Evolutionary conservation across 352 stramenopile species (phyloP), one percentile per base, ranked within the genome.

Genomic region (Phytophthora pluvialis): DNA sequence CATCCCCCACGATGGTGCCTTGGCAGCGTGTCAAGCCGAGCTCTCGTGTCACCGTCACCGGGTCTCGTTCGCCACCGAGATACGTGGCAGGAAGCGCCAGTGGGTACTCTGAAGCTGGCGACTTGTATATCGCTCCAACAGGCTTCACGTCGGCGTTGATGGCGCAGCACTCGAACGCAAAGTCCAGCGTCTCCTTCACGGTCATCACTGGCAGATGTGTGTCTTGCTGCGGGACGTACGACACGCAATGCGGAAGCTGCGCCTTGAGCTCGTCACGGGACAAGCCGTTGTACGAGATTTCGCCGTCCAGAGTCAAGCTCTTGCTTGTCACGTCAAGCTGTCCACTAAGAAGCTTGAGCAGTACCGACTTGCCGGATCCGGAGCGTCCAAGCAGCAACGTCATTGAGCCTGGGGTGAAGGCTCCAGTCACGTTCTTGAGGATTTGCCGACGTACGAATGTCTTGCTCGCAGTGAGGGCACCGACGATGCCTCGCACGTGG

Each of bases 111-210:
- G 48, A 55, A 1, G 64, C 49, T 9, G 64, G 54, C 5, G 64
- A 64, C 46, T 78, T 76, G 51, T 60, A 58, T 15, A 75, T 39
- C 1, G 62, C 46, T 13, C 62, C 67, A 44, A 59, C 33, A 44
- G 31, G 28, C 11, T 52, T 75, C 10, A 51, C 49, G 36, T 66
- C 38, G 3, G 57, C 25, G 29, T 72, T 75, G 46, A 73, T 77
- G n/a, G 60, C 64, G 18, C 84, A 88, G 65, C 85, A 96, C 42
- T 95, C 85, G 61, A 91, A 97, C 9, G 94, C 88, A 73, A 98
- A 98, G 25, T 89, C 76, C 38, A 98, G 83, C 25, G 95, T 98
- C 70, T 98, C 94, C 52, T 91, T 76, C 1, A 98, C 95, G 1
- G 92, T 98, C 46, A 98, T 72, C 8, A 83, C 72, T 1, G 93